A percentile compares a stretch with the other conserved stretches of the same genome.
Conservation (phyloP, 257 asterid genomes). For the Fraxinus americana region DNA sequence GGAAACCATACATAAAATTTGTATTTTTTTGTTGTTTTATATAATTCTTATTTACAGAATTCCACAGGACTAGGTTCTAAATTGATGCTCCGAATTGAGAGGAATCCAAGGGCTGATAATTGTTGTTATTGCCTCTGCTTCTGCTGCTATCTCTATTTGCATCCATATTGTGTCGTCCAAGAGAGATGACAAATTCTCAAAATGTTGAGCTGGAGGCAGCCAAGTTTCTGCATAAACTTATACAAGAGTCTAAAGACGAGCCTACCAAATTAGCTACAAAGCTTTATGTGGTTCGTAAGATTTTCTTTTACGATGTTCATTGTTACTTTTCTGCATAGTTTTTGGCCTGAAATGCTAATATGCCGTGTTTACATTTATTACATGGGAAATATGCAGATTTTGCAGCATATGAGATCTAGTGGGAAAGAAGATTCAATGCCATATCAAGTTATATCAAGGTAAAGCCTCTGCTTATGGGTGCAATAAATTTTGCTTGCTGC, state of each 20-base stretch:
- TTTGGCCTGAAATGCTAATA: conserved; percentile 19
- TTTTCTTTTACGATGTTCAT: conserved; percentile 12
- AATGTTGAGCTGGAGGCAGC: conserved; percentile 99
- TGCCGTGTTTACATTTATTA: conserved; percentile 10
- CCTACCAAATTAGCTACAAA: conserved; percentile 95
- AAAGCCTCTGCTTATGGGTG: conserved; percentile 26
- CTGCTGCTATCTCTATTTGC: neutral
- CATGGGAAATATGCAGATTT: conserved; percentile 55
- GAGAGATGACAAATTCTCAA: conserved; percentile 70
- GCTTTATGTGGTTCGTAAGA: conserved; percentile 82
- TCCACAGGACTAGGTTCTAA: conserved; percentile 7
- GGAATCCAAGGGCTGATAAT: neutral
- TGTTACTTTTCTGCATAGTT: neutral
- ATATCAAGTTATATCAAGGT: conserved; percentile 97
- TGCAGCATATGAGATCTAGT: conserved; percentile 97
- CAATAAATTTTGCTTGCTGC: conserved; percentile 17
- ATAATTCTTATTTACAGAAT: conserved; percentile 20
- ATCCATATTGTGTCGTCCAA: conserved; percentile 28
- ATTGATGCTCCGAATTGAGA: conserved; percentile 1
- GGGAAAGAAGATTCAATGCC: conserved; percentile 99
- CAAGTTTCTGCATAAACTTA: conserved; percentile 92
- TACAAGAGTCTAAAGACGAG: conserved; percentile 96
- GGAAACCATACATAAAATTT: conserved; percentile 8
- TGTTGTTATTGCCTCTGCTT: conserved; percentile 18
- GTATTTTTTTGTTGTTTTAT: neutral